Conservation (phyloP, 441 rosid species). For the Oxalis stricta region DNA sequence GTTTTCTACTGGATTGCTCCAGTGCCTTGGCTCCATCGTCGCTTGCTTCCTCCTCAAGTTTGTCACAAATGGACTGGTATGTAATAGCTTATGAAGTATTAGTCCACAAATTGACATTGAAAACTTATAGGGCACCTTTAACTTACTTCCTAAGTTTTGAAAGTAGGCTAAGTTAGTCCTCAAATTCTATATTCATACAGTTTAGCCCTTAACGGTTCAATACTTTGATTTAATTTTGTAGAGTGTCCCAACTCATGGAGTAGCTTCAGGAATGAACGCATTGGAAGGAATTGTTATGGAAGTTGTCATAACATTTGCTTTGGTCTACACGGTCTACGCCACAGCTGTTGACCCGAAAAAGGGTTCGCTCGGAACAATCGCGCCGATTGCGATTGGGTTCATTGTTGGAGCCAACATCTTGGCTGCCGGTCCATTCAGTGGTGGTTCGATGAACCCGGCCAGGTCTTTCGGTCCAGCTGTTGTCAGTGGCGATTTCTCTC, state of each 20-base stretch:
- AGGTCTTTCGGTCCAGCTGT: constrained; percentile 85
- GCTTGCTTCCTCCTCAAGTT: constrained; percentile 71
- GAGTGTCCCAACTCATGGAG: constrained; percentile 69
- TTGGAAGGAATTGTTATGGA: constrained; percentile 59
- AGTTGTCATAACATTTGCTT: constrained; percentile 60
- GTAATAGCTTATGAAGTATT: neutral
- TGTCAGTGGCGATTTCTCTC: constrained; percentile 53
- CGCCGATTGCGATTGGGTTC: constrained; percentile 91
- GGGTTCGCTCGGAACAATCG: constrained; percentile 60
- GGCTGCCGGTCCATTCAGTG: constrained; percentile 88
- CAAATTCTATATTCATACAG: no score
- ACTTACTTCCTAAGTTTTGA: no score
- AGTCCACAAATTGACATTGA: neutral
- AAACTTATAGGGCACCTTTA: no score
- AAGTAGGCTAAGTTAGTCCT: no score
- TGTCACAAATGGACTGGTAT: constrained; percentile 50
- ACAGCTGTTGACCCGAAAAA: constrained; percentile 82
- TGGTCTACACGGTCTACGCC: constrained; percentile 79
- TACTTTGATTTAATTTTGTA: no score
- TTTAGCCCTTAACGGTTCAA: no score
- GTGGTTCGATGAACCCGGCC: constrained; percentile 95
- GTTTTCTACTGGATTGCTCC: constrained; percentile 82
- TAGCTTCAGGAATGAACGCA: constrained; percentile 50
- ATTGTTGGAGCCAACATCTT: constrained; percentile 80
- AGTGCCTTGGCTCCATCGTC: constrained; percentile 67